Base-by-base conservation (phyloP, 257 asterid genomes). In the Salvia splendens region DNA sequence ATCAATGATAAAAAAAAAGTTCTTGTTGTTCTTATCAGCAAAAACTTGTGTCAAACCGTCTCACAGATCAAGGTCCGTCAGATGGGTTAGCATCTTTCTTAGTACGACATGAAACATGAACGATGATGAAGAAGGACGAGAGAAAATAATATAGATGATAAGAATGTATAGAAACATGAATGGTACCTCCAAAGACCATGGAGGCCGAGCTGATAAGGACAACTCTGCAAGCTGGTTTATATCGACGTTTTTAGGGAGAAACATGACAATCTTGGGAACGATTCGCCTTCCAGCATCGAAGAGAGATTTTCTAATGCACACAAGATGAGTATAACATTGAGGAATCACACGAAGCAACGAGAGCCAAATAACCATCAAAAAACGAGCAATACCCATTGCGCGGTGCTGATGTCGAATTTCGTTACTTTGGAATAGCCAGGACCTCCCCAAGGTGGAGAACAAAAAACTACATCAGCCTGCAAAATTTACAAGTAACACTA, bases 371-470 rank as follows among this genome's bases (percentile, higher is more conserved):
- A 56, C 5, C 38, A 3, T 20, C 12, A 43, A 50, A 68, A 64
- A 62, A 15, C 35, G 6, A 75, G 63, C 46, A 64, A 55, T 84
- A 93, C 99, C 99, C 99, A 12, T 87, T 85, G 56, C 61, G 82
- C 12, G 99, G 97, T 84, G 71, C 74, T 75, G 67, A 94, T 81
- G 73, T 91, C 95, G 52, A 86, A 91, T 69, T 65, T 84, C 77
- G 80, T 70, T 52, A 80, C 92, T 82, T 84, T 91, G 65, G 83
- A 55, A 76, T 94, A 94, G 73, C 79, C 88, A 46, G 97, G 99
- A 70, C 99, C 99, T 38, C 99, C 99, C 96, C 97, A 94, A 11
- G 99, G 99, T 10, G 99, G 99, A 54, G 99, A 94, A 89, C 91
- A 76, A 67, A 86, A 91, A 14, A 91, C 95, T 0, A 81, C 72